Evolutionary conservation across 768 basidiomycete genomes (phyloP).

Genomic region (Mycena kentingensis): DNA sequence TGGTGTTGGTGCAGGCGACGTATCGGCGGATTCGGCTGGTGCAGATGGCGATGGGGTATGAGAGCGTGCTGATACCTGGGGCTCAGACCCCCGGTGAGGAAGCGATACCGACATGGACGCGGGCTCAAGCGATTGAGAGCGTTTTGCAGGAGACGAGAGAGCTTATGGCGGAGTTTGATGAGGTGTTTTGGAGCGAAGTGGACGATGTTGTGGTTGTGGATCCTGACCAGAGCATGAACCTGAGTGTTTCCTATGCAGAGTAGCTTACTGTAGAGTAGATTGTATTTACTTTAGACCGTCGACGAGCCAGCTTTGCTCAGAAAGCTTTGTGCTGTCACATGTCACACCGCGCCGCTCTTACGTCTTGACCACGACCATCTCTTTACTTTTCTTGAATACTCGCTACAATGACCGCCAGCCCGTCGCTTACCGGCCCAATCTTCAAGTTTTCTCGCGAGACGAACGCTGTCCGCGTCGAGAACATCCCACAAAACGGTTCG

Average conservation of each 20-base stretch:
- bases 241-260: constrained; percentile 9
- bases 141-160: constrained; percentile 57
- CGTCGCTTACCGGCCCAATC: constrained; percentile 26
- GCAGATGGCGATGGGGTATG: constrained; percentile 67
- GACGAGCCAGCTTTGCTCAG: no score
- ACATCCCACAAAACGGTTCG: constrained; percentile 44
- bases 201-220: constrained; percentile 35
- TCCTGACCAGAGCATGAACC: constrained; percentile 20
- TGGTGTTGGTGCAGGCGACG: constrained; percentile 55
- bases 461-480: constrained; percentile 53
- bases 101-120: constrained; percentile 53
- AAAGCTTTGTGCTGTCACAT: no score
- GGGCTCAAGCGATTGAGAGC: constrained; percentile 50
- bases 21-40: constrained; percentile 63
- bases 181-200: constrained; percentile 30
- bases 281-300: no score
- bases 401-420: constrained; percentile 19
- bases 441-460: constrained; percentile 40
- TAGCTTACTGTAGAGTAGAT: background rate
- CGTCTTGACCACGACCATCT: constrained; percentile 21
- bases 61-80: constrained; percentile 48
- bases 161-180: constrained; percentile 61
- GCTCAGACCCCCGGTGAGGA: constrained; percentile 35
- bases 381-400: constrained; percentile 24
- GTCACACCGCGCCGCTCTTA: constrained; percentile 14